Evolutionary conservation across 768 basidiomycete genomes (phyloP).

Genomic region (Pulveroboletus sp.): DNA sequence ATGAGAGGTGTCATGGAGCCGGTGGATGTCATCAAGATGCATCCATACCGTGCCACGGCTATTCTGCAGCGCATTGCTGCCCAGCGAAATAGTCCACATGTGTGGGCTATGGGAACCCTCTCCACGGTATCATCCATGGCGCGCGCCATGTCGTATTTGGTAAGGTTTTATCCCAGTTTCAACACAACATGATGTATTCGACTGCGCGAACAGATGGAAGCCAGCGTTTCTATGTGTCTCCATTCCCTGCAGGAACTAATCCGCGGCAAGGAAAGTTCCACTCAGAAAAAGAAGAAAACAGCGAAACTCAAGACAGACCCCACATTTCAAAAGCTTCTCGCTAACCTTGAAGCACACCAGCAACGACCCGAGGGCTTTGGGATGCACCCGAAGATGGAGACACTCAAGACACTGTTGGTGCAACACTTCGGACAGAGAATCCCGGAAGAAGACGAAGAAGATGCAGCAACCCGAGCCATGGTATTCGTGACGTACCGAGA

Average conservation of each 20-base stretch:
- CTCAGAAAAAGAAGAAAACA: slow-evolving; percentile 36
- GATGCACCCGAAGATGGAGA: slow-evolving; percentile 91
- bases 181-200: background rate
- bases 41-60: slow-evolving; percentile 57
- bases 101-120: slow-evolving; percentile 51
- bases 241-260: slow-evolving; percentile 51
- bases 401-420: slow-evolving; percentile 65
- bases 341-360: slow-evolving; percentile 60
- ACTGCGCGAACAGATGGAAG: slow-evolving; percentile 60
- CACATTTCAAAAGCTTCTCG: slow-evolving; percentile 60
- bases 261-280: slow-evolving; percentile 35
- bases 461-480: slow-evolving; percentile 69
- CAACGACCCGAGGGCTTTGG: slow-evolving; percentile 45
- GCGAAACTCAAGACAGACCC: slow-evolving; percentile 49
- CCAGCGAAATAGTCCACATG: slow-evolving; percentile 33
- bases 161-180: slow-evolving; percentile 35
- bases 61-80: slow-evolving; percentile 37
- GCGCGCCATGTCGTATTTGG: slow-evolving; percentile 84
- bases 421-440: slow-evolving; percentile 60
- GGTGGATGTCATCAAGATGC: slow-evolving; percentile 58
- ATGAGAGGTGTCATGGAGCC: slow-evolving; percentile 42
- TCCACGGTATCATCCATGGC: slow-evolving; percentile 58
- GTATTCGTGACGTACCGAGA: slow-evolving; percentile 91
- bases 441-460: slow-evolving; percentile 40
- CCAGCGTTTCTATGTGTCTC: slow-evolving; percentile 76